Base-by-base conservation (phyloP, 2,329 filamentous ascomycete genomes). In the Ophiostoma montium region DNA sequence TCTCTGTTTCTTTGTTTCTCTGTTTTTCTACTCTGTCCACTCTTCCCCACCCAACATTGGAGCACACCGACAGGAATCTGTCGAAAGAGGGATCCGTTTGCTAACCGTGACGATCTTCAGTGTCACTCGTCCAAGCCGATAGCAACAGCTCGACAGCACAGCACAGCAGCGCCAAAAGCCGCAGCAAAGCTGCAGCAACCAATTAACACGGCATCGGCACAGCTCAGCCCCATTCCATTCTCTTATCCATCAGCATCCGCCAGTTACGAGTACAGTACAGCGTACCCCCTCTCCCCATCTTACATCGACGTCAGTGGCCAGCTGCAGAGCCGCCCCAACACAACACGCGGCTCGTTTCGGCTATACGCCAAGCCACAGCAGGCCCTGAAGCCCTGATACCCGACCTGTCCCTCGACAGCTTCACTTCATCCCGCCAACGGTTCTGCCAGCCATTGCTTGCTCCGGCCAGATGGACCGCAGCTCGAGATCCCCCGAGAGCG, bases 401-500 rank as follows among this genome's bases (percentile, higher is more conserved):
- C n/a, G n/a, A 39, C 18, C 36, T 39, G 18, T 19, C 35, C 9
- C 8, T 38, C 9, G 9, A 16, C 35, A 12, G 12, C 35, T 36
- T 36, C 38, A n/a, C 38, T 30, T 5, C 7, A n/a, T 13, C 38
- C 41, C 18, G 13, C 23, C 43, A 10, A 15, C 42, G 13, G n/a
- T 43, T 38, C 15, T 50, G 23, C 30, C 39, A 30, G n/a, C 11
- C 12, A 41, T 42, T 42, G 2, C n/a, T 42, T 42, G 39, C 15
- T n/a, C 23, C 8, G 61, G 65, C 72, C 68, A 44, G 67, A 76
- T 76, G 73, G 72, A 75, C 68, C 69, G 65, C 62, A 64, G 67
- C 61, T 67, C 68, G 60, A 67, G 59, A 59, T 51, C 51, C 45
- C 51, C 51, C 44, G 65, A 68, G 55, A 64, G 66, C 60, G 71